phyloP scores from a whole-genome alignment of 2,329 filamentous ascomycete species.

The Neopestalotiopsis sp. region DNA sequence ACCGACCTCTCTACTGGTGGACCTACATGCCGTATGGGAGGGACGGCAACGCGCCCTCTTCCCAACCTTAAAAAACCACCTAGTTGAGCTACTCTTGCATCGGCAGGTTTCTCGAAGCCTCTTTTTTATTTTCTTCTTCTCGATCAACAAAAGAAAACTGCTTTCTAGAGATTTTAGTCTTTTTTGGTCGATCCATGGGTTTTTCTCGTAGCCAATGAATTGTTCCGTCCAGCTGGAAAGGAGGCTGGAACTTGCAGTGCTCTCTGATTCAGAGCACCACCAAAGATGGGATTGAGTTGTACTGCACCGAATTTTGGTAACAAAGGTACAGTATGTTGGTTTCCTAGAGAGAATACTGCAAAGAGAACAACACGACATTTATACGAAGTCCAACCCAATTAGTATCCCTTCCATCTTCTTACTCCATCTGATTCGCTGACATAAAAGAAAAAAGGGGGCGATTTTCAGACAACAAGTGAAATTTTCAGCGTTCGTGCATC shows the following conservation, averaged over 20 bases:
- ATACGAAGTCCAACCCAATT: too few relatives aligned
- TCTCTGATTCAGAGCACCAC: too few relatives aligned
- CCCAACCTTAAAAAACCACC: background rate
- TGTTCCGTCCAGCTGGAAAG: background rate
- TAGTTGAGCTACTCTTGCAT: background rate
- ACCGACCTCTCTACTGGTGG: background rate
- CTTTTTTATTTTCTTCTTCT: background rate
- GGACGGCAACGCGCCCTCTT: background rate
- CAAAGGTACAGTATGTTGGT: background rate
- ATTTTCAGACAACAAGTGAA: too few relatives aligned
- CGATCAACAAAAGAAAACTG: background rate
- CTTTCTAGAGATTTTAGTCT: background rate
- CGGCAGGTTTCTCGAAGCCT: background rate
- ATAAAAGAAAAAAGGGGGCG: too few relatives aligned
- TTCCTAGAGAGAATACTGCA: too few relatives aligned
- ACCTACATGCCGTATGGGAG: background rate
- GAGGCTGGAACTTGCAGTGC: background rate
- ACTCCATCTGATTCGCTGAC: too few relatives aligned
- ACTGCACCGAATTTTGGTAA: background rate
- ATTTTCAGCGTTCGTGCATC: too few relatives aligned
- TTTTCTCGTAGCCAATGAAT: background rate
- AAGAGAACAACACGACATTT: too few relatives aligned
- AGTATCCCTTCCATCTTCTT: too few relatives aligned
- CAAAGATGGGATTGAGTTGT: background rate
- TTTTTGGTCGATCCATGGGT: background rate